Evolutionary conservation across 495 filamentous ascomycete species (phyloP).

Genomic region (Lentithecium fluviatile): DNA sequence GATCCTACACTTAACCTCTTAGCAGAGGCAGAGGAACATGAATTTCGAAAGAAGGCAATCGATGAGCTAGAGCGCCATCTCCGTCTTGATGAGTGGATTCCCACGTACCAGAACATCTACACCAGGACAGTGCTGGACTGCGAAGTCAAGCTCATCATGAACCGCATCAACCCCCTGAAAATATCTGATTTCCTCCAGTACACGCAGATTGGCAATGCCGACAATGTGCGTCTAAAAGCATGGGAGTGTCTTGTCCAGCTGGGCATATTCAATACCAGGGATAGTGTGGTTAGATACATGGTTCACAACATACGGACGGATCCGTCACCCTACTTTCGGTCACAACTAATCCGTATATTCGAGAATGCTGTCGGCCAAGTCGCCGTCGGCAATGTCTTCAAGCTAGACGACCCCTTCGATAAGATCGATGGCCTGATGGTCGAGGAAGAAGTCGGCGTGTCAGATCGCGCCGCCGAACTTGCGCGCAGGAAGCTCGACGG

Average conservation of each 20-base stretch:
- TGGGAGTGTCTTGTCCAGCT: constrained; percentile 79
- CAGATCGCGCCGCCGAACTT: constrained; percentile 65
- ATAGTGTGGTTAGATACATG: constrained; percentile 65
- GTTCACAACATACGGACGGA: constrained; percentile 71
- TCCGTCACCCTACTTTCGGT: constrained; percentile 75
- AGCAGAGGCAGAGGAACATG: constrained; percentile 44
- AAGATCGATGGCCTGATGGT: constrained; percentile 68
- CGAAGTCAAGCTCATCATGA: constrained; percentile 69
- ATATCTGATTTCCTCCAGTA: constrained; percentile 76
- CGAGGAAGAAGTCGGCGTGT: constrained; percentile 65
- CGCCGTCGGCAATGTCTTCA: constrained; percentile 66
- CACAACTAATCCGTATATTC: constrained; percentile 65
- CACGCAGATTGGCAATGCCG: constrained; percentile 71
- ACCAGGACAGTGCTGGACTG: constrained; percentile 80
- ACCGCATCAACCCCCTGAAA: constrained; percentile 60
- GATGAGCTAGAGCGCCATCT: constrained; percentile 87
- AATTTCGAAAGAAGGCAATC: constrained; percentile 67
- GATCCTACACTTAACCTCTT: constrained; percentile 59
- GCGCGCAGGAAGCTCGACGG: constrained; percentile 73
- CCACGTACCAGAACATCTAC: constrained; percentile 88
- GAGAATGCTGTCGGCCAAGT: constrained; percentile 72
- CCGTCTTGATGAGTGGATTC: constrained; percentile 90
- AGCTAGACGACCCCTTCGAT: constrained; percentile 32
- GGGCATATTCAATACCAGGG: constrained; percentile 60
- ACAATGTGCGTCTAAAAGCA: constrained; percentile 76